Conservation (phyloP, 495 filamentous ascomycete species). For the Tuber brumale region DNA sequence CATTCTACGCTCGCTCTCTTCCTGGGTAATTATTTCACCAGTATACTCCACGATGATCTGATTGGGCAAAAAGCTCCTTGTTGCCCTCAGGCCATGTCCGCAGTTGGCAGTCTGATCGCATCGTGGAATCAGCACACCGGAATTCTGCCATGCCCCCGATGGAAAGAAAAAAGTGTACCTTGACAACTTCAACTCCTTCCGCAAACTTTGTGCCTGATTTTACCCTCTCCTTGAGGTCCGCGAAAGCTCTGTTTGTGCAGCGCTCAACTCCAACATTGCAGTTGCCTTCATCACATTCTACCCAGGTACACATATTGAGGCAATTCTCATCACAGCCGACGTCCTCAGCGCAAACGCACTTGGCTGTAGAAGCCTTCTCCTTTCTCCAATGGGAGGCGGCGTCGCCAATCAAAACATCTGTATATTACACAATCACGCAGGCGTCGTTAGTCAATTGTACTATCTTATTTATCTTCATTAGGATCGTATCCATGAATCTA, state of each 20-base stretch:
- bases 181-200: slow-evolving; percentile 83
- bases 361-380: slow-evolving; percentile 62
- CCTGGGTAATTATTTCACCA: slow-evolving; percentile 91
- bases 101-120: slow-evolving; percentile 66
- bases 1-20: slow-evolving; percentile 90
- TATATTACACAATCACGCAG: slow-evolving; percentile 14
- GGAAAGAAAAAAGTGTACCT: slow-evolving; percentile 26
- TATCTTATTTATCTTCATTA: slow-evolving; percentile 6
- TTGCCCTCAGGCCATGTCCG: slow-evolving; percentile 85
- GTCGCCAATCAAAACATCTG: slow-evolving; percentile 89
- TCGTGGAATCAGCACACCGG: not conserved
- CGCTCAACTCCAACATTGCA: slow-evolving; percentile 63
- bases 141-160: not conserved
- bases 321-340: slow-evolving; percentile 82
- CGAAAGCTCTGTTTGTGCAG: slow-evolving; percentile 84
- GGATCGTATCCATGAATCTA: not conserved
- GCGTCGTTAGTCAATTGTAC: slow-evolving; percentile 32
- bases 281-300: slow-evolving; percentile 88
- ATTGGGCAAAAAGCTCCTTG: slow-evolving; percentile 75
- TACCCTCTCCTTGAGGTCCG: slow-evolving; percentile 64
- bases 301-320: slow-evolving; percentile 91
- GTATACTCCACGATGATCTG: slow-evolving; percentile 98
- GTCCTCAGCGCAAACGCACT: slow-evolving; percentile 70
- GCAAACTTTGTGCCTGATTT: slow-evolving; percentile 76
- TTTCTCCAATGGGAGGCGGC: slow-evolving; percentile 80